Base-by-base conservation (phyloP, 2,329 filamentous ascomycete species). In the Ophiocordyceps sinensis region DNA sequence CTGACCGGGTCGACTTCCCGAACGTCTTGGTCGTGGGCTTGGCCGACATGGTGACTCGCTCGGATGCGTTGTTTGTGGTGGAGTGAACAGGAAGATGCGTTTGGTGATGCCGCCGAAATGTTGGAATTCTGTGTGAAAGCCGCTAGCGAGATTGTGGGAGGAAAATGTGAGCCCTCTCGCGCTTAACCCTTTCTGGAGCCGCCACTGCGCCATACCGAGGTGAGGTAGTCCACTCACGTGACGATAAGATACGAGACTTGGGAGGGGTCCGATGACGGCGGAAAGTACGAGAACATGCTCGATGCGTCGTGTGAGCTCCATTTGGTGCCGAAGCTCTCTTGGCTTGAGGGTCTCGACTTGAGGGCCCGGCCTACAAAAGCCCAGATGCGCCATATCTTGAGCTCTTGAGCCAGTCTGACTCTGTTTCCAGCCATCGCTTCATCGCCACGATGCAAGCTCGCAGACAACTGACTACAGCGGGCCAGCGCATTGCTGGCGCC, bases 1-100 rank as follows among this genome's bases (percentile, higher is more conserved):
- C 82, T 69, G 82, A 77, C 75, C 89, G 82, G 74, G 85, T 84
- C 72, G 85, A 85, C 79, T 91, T 91, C 75, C 87, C 87, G 78
- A 94, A 95, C 77, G 84, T 89, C 85, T 94, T 94, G 63, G 81
- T 85, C 71, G 77, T 73, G 60, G 70, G 69, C 78, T 82, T 80
- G 58, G 71, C 70, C 73, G 81, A 82, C 81, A 85, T 85, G 56
- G 66, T 78, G 71, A 75, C 58, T 60, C 56, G 54, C 53, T 59
- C 55, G 55, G 54, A 73, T 75, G 63, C 53, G 51, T 55, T 49
- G 53, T 56, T 55, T 54, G 57, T 53, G 54, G 53, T 53, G 49
- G 48, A 50, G 52, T 55, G 51, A 53, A 54, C 57, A 55, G 55
- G 53, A 59, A 55, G 53, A 55, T 52, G 52, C 51, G 57, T 55